Percentiles rank a stretch among this genome's conserved stretches.
Evolutionary conservation across 2,329 filamentous ascomycete species (phyloP).

Genomic region (Piedraia hortae): DNA sequence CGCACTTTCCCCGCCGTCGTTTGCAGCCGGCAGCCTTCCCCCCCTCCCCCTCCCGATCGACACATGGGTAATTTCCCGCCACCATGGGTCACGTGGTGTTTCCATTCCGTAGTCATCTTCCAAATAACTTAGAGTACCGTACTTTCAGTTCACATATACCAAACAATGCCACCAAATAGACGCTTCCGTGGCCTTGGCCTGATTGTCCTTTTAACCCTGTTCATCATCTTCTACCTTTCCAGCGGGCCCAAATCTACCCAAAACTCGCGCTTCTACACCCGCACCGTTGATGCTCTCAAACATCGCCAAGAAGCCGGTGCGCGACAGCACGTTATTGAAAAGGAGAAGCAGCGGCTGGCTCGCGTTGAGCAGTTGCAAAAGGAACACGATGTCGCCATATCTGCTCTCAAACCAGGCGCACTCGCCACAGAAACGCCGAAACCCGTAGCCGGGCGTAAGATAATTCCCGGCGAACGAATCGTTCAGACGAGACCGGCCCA

Average conservation of each 20-base stretch:
- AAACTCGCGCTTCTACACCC: constrained; percentile 28
- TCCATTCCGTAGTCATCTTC: too few species aligned
- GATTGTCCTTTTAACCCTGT: constrained; percentile 32
- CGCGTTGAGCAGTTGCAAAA: constrained; percentile 9
- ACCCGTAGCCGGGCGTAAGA: constrained; percentile 26
- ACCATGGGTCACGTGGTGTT: too few species aligned
- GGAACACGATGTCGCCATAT: constrained; percentile 8
- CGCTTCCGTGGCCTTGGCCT: constrained; percentile 40
- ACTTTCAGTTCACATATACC: too few species aligned
- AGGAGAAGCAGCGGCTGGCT: constrained; percentile 7
- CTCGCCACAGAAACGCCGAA: constrained; percentile 4
- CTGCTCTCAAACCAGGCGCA: constrained; percentile 2
- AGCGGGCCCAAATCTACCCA: constrained; percentile 27
- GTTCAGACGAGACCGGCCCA: constrained; percentile 10
- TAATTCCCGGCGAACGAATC: constrained; percentile 13
- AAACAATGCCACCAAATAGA: constrained; percentile 41
- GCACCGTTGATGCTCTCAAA: constrained; percentile 27
- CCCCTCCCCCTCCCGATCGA: too few species aligned
- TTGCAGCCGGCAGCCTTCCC: too few species aligned
- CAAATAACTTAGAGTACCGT: too few species aligned
- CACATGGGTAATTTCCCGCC: too few species aligned
- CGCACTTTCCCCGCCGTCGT: too few species aligned
- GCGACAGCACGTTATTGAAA: constrained; percentile 8
- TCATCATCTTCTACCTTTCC: constrained; percentile 48
- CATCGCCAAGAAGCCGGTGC: constrained; percentile 15